These are phyloP conservation scores for Dothiorella sarmentorum DNA, from an alignment of 2,329 filamentous ascomycete genomes.

Conservation along the genomic window DNA sequence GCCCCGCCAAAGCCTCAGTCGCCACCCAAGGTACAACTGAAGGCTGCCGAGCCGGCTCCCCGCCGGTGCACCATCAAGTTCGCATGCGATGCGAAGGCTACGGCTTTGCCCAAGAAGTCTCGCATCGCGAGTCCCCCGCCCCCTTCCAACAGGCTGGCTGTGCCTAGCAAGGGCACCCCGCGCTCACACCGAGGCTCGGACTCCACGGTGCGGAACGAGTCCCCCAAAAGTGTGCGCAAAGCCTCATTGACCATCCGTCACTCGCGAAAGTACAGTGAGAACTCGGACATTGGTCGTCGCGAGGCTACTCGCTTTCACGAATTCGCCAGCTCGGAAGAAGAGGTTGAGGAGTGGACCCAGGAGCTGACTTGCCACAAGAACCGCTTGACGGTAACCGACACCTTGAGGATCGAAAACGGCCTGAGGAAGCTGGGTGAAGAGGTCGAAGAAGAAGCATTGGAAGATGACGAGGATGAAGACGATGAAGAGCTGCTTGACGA, in stretches of 20 bases:
- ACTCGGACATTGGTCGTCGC: constrained; percentile 49
- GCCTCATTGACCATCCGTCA: constrained; percentile 27
- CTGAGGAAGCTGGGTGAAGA: constrained; percentile 85
- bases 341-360: constrained; percentile 85
- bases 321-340: constrained; percentile 76
- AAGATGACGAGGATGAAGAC: constrained; percentile 66
- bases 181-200: constrained; percentile 47
- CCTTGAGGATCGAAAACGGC: constrained; percentile 81
- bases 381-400: constrained; percentile 85
- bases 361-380: constrained; percentile 61
- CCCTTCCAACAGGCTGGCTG: constrained; percentile 24
- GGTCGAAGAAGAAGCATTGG: constrained; percentile 80
- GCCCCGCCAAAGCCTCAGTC: constrained; percentile 28
- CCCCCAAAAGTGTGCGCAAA: constrained; percentile 44
- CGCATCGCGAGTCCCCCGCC: constrained; percentile 44
- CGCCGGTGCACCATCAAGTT: constrained; percentile 69
- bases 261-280: constrained; percentile 34
- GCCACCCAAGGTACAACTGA: constrained; percentile 23
- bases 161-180: constrained; percentile 30
- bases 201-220: constrained; percentile 48
- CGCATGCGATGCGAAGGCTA: constrained; percentile 59
- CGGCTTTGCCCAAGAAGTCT: constrained; percentile 29
- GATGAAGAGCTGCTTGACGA: constrained; percentile 59
- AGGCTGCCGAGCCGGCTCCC: constrained; percentile 39
- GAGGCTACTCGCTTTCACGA: constrained; percentile 72